Evolutionary conservation across 164 flowering plant genomes (phyloP), one percentile per base, ranked within the genome.

Genomic region (Tetrastigma voinierianum): DNA sequence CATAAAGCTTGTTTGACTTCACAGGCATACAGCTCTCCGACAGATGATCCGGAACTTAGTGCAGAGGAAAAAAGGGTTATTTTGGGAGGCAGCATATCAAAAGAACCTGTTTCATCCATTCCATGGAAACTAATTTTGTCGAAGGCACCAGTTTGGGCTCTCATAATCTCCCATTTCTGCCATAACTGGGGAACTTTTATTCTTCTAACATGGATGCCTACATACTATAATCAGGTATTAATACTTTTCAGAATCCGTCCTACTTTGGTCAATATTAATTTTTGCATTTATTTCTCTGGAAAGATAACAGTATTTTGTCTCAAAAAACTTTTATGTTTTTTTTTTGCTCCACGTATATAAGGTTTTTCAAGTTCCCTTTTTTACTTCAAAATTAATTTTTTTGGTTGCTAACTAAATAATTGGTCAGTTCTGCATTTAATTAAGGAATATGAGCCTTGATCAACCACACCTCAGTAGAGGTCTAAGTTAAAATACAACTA

Each of bases 121-220:
- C 99, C 99, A 7, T 95, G 99, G 99, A 87, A 83, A 70, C 70
- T 87, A 68, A 95, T 95, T 77, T 77, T 92, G 68, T 90, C 99
- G 6, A 95, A 95, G 70, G 77, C 87, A 53, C 93, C 99, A 53
- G 99, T 95, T 55, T 95, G 99, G 99, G 99, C 99, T 72, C 84
- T 95, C 61, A 92, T 95, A 24, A 75, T 95, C 73, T 92, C 98
- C 74, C 99, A 95, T 76, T 95, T 95, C 72, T 95, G 99, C 74
- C 99, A 95, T 73, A 95, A 95, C 70, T 95, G 99, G 98, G 99
- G 99, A 63, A 95, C 99, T 23, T 95, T 95, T 78, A 95, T 95
- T 72, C 93, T 95, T 69, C 80, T 95, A 47, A 95, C 99, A 51
- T 95, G 99, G 99, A 95, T 95, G 99, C 99, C 99, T 7, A 95